Percentiles rank a stretch among this genome's conserved stretches.
These are phyloP conservation scores for Serendipita sp. DNA, from an alignment of 768 basidiomycete species.

Conservation along the genomic window DNA sequence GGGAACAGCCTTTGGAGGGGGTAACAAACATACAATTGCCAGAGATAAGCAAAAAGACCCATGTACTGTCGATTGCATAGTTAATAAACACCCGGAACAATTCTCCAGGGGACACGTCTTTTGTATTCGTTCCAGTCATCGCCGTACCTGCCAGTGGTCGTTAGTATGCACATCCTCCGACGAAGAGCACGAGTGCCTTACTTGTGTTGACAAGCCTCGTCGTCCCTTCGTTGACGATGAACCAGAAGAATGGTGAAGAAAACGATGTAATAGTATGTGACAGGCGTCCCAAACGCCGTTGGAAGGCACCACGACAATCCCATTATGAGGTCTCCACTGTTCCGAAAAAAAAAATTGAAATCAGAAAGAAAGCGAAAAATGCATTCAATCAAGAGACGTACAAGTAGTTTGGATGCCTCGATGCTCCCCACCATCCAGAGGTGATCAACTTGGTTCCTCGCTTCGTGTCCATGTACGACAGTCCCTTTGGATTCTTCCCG, in stretches of 20 bases:
- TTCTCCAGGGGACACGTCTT: slow-evolving; percentile 68
- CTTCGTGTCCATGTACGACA: slow-evolving; percentile 63
- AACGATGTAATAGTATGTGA: slow-evolving; percentile 87
- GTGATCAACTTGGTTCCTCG: slow-evolving; percentile 82
- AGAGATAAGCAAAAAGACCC: neutral
- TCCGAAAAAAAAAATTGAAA: neutral
- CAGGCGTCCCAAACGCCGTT: slow-evolving; percentile 78
- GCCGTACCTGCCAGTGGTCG: slow-evolving; percentile 47
- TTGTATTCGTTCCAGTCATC: slow-evolving; percentile 89
- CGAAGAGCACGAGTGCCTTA: slow-evolving; percentile 22
- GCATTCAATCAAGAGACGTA: too few relatives aligned
- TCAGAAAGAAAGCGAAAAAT: neutral
- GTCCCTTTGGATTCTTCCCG: slow-evolving; percentile 83
- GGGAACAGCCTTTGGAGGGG: too few relatives aligned
- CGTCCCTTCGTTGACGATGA: slow-evolving; percentile 82
- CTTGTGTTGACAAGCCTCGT: slow-evolving; percentile 84
- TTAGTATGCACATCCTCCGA: neutral
- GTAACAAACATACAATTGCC: too few relatives aligned
- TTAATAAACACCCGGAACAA: slow-evolving; percentile 72
- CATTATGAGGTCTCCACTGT: slow-evolving; percentile 77
- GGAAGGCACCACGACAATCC: slow-evolving; percentile 85
- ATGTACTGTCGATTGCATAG: neutral
- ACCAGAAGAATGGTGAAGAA: slow-evolving; percentile 84
- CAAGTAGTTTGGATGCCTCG: slow-evolving; percentile 88
- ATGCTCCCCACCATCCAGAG: slow-evolving; percentile 95